Evolutionary conservation across 192 early-diverging fungal species (phyloP), one percentile per base, ranked within the genome.

Genomic region (Coemansia sp.): DNA sequence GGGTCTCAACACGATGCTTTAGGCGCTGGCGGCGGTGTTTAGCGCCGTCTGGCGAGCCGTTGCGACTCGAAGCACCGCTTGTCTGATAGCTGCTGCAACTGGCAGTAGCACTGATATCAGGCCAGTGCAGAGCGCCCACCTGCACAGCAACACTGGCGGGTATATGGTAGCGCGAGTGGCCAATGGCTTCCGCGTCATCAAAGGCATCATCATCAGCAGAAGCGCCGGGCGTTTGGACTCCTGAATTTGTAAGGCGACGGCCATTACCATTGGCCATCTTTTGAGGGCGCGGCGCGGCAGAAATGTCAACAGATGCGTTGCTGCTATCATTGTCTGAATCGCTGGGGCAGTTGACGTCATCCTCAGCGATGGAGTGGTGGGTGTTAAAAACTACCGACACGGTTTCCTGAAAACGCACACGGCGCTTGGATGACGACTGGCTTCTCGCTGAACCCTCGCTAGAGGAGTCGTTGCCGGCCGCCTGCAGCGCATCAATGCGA

Each of bases 241-340:
- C 16, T 27, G 48, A 27, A 9, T 5, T 1, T 30, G 14, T 19
- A 1, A n/a, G 18, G 6, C 14, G 18, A 2, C 25, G 4, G 8
- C 27, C 22, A 21, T 61, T 49, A 16, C 2, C 38, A 34, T 19
- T 47, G 24, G 53, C 23, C 25, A 21, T 4, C 30, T 50, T 56
- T 24, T 26, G 16, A 28, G 21, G 49, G 12, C 25, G 23, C 22
- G 27, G 9, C 16, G 27, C 24, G 16, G 52, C 56, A 9, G n/a
- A 4, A 19, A 75, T 14, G 12, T 58, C 56, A 19, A 74, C 25
- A 3, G 77, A 74, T 10, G 68, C 71, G 28, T 71, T 70, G 77
- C 71, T 79, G 64, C 77, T 74, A 32, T 74, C 64, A 55, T 64
- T 74, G 55, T 74, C 77, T 14, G 77, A 80, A 21, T 71, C 77